Evolutionary conservation across 1,139 yeast genomes (phyloP).

Genomic region (Kodamaea plutei): DNA sequence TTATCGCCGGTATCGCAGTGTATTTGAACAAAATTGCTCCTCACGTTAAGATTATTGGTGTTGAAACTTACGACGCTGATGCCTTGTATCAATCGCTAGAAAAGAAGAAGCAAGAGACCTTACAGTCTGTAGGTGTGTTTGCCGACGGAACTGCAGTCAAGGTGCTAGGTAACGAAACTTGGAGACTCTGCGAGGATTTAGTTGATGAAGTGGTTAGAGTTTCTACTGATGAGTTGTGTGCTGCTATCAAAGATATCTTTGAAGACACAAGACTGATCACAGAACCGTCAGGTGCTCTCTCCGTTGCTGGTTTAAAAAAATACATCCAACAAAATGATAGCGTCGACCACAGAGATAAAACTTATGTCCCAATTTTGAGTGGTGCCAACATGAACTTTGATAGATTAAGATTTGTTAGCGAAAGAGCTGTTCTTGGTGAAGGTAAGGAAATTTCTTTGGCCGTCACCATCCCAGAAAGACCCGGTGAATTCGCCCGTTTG

Average conservation of each 20-base stretch:
- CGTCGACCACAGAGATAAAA: conserved; percentile 64
- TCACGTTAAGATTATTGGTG: conserved; percentile 91
- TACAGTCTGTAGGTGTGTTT: conserved; percentile 84
- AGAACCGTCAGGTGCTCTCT: conserved; percentile 95
- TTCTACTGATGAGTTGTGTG: conserved; percentile 92
- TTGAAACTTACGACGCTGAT: conserved; percentile 93
- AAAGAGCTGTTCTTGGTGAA: conserved; percentile 95
- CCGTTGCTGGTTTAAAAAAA: conserved; percentile 91
- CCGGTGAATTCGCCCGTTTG: conserved; percentile 81
- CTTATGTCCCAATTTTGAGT: conserved; percentile 81
- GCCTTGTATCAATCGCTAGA: conserved; percentile 77
- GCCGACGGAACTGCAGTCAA: conserved; percentile 99
- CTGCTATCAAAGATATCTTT: conserved; percentile 94
- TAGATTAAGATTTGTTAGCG: conserved; percentile 92
- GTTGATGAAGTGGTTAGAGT: conserved; percentile 89
- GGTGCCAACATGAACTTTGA: conserved; percentile 99
- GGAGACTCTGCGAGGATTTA: conserved; percentile 69
- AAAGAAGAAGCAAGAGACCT: conserved; percentile 47
- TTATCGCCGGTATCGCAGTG: conserved; percentile 85
- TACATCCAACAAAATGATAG: conserved; percentile 66
- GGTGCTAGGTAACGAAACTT: conserved; percentile 84
- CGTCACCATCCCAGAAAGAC: conserved; percentile 84
- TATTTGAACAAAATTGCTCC: conserved; percentile 96
- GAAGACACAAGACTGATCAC: conserved; percentile 92
- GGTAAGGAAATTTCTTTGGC: conserved; percentile 93